phyloP scores from a whole-genome alignment of 768 basidiomycete species.

The Phaffia australis region DNA sequence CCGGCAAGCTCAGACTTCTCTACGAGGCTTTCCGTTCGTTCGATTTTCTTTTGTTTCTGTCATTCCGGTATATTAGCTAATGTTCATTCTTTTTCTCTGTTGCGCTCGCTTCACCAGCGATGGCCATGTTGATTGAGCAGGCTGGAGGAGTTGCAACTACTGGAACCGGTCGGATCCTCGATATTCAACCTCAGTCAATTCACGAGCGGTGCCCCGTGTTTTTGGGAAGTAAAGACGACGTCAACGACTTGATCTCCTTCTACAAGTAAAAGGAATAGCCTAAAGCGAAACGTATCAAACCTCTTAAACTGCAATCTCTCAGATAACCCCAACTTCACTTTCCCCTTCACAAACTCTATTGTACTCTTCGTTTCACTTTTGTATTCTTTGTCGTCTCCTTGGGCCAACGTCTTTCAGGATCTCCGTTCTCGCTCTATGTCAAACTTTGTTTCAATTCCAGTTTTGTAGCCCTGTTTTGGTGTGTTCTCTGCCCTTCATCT shows the following conservation, averaged over 20 bases:
- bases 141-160: conserved; percentile 96
- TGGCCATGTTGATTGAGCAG: conserved; percentile 41
- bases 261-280: conserved; percentile 1
- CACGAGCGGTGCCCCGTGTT: conserved; percentile 91
- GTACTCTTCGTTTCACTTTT: too few species aligned
- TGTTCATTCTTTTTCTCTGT: neutral
- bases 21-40: conserved; percentile 77
- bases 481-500: too few species aligned
- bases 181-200: conserved; percentile 72
- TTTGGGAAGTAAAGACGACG: conserved; percentile 86
- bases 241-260: conserved; percentile 49
- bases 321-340: too few species aligned
- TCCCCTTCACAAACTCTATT: too few species aligned
- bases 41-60: neutral
- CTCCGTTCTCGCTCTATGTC: too few species aligned
- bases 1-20: conserved; percentile 81
- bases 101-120: conserved; percentile 13
- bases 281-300: too few species aligned
- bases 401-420: too few species aligned
- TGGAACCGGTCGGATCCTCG: conserved; percentile 82
- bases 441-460: too few species aligned
- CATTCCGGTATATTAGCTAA: neutral
- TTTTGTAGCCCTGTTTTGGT: too few species aligned
- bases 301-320: too few species aligned
- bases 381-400: too few species aligned